A percentile compares a stretch with the other conserved stretches of the same genome.
phyloP scores from a whole-genome alignment of 2,329 filamentous ascomycete species.

The Corynespora cassiicola region DNA sequence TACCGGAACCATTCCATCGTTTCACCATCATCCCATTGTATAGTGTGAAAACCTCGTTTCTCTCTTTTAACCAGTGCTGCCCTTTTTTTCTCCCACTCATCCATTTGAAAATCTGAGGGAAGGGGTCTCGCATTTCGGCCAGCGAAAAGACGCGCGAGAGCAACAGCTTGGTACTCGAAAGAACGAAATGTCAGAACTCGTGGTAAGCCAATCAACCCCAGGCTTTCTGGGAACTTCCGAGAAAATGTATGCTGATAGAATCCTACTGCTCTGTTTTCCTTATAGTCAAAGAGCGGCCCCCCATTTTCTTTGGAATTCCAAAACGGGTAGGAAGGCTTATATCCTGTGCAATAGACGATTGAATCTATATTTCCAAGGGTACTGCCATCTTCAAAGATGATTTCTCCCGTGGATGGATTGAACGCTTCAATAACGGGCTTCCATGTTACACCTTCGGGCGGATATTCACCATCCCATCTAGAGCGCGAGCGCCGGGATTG shows the following conservation, averaged over 20 bases:
- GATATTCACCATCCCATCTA: constrained; percentile 58
- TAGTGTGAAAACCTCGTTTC: constrained; percentile 59
- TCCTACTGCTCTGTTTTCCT: constrained; percentile 49
- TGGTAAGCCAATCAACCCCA: constrained; percentile 61
- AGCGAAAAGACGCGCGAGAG: constrained; percentile 58
- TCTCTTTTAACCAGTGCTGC: constrained; percentile 34
- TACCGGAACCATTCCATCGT: constrained; percentile 55
- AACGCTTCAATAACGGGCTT: constrained; percentile 60
- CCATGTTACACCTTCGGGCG: constrained; percentile 59
- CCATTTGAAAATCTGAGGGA: constrained; percentile 51
- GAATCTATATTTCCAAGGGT: constrained; percentile 28
- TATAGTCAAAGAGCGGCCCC: constrained; percentile 58
- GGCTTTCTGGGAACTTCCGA: constrained; percentile 50
- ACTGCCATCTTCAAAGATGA: constrained; percentile 35
- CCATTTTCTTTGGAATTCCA: constrained; percentile 59
- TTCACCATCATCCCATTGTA: constrained; percentile 60
- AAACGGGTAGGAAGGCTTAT: constrained; percentile 53
- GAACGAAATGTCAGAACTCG: constrained; percentile 60
- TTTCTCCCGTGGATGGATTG: constrained; percentile 17
- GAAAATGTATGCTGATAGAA: constrained; percentile 46
- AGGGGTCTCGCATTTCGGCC: constrained; percentile 49
- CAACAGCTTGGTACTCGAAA: constrained; percentile 64
- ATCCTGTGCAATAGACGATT: constrained; percentile 41
- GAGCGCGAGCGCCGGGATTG: constrained; percentile 59
- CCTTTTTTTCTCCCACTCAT: constrained; percentile 56